phyloP scores from a whole-genome alignment of 371 early-diverging fungal species.

The Rhizomucor miehei region DNA sequence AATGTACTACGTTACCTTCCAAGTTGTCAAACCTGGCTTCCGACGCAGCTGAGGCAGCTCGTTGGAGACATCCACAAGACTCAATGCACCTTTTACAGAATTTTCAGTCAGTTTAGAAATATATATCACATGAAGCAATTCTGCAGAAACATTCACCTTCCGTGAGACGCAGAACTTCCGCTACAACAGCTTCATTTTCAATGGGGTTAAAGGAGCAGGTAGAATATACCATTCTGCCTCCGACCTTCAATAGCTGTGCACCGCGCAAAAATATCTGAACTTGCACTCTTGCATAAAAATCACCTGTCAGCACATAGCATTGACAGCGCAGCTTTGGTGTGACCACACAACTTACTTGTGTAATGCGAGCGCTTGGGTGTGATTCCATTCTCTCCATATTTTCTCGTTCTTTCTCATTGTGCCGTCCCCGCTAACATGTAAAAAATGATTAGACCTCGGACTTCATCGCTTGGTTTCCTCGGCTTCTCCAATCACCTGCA shows the following conservation, averaged over 20 bases:
- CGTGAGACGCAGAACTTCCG: slow-evolving; percentile 69
- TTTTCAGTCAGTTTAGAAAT: no score
- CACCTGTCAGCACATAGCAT: not conserved
- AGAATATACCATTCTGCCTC: slow-evolving; percentile 97
- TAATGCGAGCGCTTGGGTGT: slow-evolving; percentile 73
- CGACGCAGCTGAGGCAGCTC: slow-evolving; percentile 76
- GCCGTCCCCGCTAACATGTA: slow-evolving; percentile 87
- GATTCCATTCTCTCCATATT: slow-evolving; percentile 89
- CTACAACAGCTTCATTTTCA: slow-evolving; percentile 97
- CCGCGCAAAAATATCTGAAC: slow-evolving; percentile 88
- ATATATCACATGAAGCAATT: not conserved
- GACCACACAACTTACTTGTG: slow-evolving; percentile 56
- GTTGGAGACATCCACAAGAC: slow-evolving; percentile 79
- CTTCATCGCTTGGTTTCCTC: not conserved
- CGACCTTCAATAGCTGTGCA: slow-evolving; percentile 84
- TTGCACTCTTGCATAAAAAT: slow-evolving; percentile 67
- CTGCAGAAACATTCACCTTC: slow-evolving; percentile 28
- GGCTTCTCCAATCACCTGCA: slow-evolving; percentile 53
- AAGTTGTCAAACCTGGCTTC: slow-evolving; percentile 73
- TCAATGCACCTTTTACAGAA: slow-evolving; percentile 56
- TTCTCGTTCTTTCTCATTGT: slow-evolving; percentile 96
- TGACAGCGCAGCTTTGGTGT: not conserved
- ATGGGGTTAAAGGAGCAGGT: slow-evolving; percentile 99
- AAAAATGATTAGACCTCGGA: not conserved
- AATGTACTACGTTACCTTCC: slow-evolving; percentile 69